Conservation (phyloP, 2,329 filamentous ascomycete species). For the Colletotrichum destructivum region DNA sequence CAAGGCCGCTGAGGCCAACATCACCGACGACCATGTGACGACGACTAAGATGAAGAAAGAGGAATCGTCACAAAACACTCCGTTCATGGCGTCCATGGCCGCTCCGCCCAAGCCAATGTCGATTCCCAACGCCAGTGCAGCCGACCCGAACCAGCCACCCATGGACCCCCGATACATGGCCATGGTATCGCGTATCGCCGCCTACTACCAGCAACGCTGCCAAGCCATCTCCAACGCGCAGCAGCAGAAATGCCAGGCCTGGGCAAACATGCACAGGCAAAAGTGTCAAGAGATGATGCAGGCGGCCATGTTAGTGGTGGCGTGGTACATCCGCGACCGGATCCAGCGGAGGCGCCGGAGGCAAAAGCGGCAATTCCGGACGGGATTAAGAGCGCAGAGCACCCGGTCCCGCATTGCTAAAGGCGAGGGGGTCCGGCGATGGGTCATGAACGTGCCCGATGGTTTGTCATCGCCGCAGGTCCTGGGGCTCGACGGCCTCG, state of each 20-base stretch:
- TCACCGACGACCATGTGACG: conserved; percentile 28
- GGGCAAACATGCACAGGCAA: conserved; percentile 62
- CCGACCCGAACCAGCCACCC: conserved; percentile 32
- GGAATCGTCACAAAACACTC: conserved; percentile 17
- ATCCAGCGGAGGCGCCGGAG: conserved; percentile 59
- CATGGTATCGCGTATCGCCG: conserved; percentile 63
- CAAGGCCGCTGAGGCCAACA: conserved; percentile 39
- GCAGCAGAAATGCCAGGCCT: conserved; percentile 64
- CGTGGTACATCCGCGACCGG: conserved; percentile 65
- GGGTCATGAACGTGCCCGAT: conserved; percentile 59
- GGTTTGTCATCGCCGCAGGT: conserved; percentile 51
- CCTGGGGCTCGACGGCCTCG: conserved; percentile 45
- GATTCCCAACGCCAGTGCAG: conserved; percentile 12
- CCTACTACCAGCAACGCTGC: conserved; percentile 65
- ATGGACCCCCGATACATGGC: conserved; percentile 60
- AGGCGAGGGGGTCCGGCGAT: conserved; percentile 59
- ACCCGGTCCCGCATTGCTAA: conserved; percentile 53
- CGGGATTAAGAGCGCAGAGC: conserved; percentile 54
- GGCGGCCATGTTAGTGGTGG: conserved; percentile 64
- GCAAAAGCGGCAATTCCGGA: conserved; percentile 59
- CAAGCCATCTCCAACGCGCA: conserved; percentile 63
- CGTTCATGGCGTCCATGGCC: conserved; percentile 27
- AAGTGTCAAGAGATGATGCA: conserved; percentile 65
- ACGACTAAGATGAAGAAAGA: conserved; percentile 36
- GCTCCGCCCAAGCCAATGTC: conserved; percentile 24